Evolutionary conservation across 768 basidiomycete species (phyloP), one percentile per base, ranked within the genome.

Genomic region (Suillus decipiens): DNA sequence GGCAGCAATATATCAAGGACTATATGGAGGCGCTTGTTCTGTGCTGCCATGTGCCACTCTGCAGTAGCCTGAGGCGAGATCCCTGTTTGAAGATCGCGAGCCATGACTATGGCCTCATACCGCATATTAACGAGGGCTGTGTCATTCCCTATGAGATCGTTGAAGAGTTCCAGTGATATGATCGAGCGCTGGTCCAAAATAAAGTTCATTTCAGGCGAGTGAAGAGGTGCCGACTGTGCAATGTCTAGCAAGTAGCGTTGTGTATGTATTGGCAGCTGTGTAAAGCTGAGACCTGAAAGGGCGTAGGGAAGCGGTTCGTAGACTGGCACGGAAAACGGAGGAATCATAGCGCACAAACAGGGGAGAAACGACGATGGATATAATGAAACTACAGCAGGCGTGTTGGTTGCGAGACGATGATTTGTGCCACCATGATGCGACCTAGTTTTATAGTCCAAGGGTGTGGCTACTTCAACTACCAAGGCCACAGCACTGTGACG

Each of bases 1-100:
- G 70, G 67, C 5, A 68, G 15, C 14, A 70, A 36, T 34, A 54
- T 61, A 12, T 10, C 43, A 0, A 57, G 5, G 19, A 69, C 61
- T 37, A 60, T 5, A 5, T 15, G 31, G 3, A 63, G 22, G 39
- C 57, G 58, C 28, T 0, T 2, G 5, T 5, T 2, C 22, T 45
- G 19, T 11, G 12, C 3, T 57, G 2, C 24, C 2, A 1, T 4
- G 39, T 57, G 39, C 59, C 61, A 36, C 3, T 39, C 6, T 14
- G 7, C n/a, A 37, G 1, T 17, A 5, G 3, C 15, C 24, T 31
- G 14, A 24, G 19, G 5, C 15, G 59, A 2, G 11, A 24, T 34
- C 31, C 11, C 39, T 12, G 3, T 41, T 34, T 3, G 3, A 10
- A 28, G 7, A 37, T 58, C 8, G 4, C 24, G 43, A 15, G 42